Conservation (phyloP, 805 yeast genomes). For the Yarrowia deformans region DNA sequence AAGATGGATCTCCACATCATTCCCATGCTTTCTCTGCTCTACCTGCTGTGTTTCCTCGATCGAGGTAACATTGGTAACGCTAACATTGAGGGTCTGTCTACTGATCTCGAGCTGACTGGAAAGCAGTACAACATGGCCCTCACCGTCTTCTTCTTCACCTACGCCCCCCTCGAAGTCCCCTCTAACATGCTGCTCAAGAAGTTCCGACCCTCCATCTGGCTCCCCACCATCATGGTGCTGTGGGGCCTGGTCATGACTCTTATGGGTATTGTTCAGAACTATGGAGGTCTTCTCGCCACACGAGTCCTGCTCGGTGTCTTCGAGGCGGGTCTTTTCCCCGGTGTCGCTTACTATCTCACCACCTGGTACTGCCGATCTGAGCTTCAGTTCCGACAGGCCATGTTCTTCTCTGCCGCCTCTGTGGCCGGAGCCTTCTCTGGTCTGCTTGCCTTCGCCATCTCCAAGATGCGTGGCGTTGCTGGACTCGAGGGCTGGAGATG, state of each 20-base stretch:
- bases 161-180: constrained; percentile 46
- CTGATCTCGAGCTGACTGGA: constrained; percentile 51
- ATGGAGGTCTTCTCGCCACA: constrained; percentile 49
- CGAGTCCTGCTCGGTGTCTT: constrained; percentile 54
- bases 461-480: constrained; percentile 52
- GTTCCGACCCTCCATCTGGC: constrained; percentile 52
- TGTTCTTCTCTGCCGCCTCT: constrained; percentile 50
- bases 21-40: constrained; percentile 58
- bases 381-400: constrained; percentile 52
- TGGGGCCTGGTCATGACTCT: constrained; percentile 51
- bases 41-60: constrained; percentile 60
- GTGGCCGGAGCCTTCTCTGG: constrained; percentile 65
- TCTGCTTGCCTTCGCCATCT: constrained; percentile 53
- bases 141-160: constrained; percentile 53
- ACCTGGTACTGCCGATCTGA: constrained; percentile 53
- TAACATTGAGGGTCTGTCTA: constrained; percentile 58
- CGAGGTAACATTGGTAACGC: constrained; percentile 63
- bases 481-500: constrained; percentile 59
- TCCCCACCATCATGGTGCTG: constrained; percentile 49
- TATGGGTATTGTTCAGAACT: constrained; percentile 50
- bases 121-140: constrained; percentile 52
- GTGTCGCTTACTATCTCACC: constrained; percentile 49
- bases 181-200: constrained; percentile 46
- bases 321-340: constrained; percentile 57
- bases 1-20: constrained; percentile 56